A percentile compares a stretch with the other conserved stretches of the same genome.
These are phyloP conservation scores for Umbellularia californica DNA, from an alignment of 164 flowering plant genomes.

Conservation along the genomic window DNA sequence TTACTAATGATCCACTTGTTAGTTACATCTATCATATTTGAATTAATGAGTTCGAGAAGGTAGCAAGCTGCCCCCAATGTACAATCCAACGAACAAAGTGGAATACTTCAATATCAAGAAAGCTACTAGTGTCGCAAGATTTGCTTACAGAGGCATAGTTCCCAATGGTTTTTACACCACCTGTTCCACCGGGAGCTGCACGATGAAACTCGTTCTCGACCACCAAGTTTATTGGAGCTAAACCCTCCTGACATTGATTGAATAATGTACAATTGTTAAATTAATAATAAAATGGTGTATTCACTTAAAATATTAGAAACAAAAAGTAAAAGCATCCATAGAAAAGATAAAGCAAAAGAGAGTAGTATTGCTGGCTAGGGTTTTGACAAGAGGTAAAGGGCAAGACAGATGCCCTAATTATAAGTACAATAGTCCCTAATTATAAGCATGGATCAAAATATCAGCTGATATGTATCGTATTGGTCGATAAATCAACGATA, in stretches of 20 bases:
- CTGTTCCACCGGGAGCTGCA: slow-evolving; percentile 96
- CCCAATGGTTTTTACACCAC: slow-evolving; percentile 86
- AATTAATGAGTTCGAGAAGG: not conserved
- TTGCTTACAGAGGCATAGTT: slow-evolving; percentile 90
- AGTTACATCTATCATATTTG: not conserved
- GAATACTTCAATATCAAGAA: not conserved
- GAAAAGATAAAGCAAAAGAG: not conserved
- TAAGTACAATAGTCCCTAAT: no score
- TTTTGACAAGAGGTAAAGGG: not conserved
- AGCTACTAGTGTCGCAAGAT: not conserved
- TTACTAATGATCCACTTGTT: not conserved
- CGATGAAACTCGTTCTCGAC: slow-evolving; percentile 83
- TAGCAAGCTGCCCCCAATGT: not conserved
- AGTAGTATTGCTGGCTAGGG: not conserved
- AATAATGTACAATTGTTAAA: slow-evolving; percentile 1
- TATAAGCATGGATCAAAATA: no score
- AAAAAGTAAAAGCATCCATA: not conserved
- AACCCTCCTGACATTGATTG: slow-evolving; percentile 61
- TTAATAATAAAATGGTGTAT: not conserved
- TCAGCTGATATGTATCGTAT: no score
- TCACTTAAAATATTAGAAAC: not conserved
- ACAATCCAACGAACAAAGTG: not conserved
- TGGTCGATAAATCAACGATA: no score
- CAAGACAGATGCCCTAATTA: no score
- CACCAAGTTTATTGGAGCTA: slow-evolving; percentile 80